Base-by-base conservation (phyloP, 371 early-diverging fungal species). In the Umbelopsis sp. region DNA sequence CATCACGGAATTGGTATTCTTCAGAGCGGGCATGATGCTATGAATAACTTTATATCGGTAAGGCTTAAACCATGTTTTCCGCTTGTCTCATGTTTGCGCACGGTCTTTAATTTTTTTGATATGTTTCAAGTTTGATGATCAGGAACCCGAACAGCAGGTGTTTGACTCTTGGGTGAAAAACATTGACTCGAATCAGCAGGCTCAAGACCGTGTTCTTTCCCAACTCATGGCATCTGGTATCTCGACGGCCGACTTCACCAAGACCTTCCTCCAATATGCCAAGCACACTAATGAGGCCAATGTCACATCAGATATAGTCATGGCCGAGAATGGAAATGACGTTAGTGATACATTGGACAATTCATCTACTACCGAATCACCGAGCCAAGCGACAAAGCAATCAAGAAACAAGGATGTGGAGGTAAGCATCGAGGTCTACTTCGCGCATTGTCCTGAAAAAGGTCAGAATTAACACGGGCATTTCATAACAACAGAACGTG, bases 11-110 rank as follows among this genome's bases (percentile, higher is more conserved):
- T 73, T 65, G 78, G 81, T 18, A 51, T 73, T 62, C 72, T 73
- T 63, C 69, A 76, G 46, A 73, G 80, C 69, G 77, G 88, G 65
- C 70, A 71, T 52, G 78, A 77, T 67, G 75, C 72, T 63, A 66
- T 75, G 67, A 68, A 52, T 29, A 12, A 62, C 48, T 12, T 57
- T 67, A 48, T 66, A 4, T 25, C 38, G 35, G 70, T 70, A 63
- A 66, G 57, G 29, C 29, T 29, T 4, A 0, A 29, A 29, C 29
- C 29, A 29, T 1, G 1, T 1, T 29, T 29, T 29, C 29, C 4
- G 29, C 29, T 29, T 29, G 29, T 16, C 18, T 57, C 3, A 32
- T 57, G 1, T 52, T 24, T 7, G 41, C 41, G 9, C 29, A 51
- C 24, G 22, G 52, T 29, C 22, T 51, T 9, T 51, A 14, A 8